Evolutionary conservation across 2,329 filamentous ascomycete species (phyloP).

Genomic region (Diaporthe eres): DNA sequence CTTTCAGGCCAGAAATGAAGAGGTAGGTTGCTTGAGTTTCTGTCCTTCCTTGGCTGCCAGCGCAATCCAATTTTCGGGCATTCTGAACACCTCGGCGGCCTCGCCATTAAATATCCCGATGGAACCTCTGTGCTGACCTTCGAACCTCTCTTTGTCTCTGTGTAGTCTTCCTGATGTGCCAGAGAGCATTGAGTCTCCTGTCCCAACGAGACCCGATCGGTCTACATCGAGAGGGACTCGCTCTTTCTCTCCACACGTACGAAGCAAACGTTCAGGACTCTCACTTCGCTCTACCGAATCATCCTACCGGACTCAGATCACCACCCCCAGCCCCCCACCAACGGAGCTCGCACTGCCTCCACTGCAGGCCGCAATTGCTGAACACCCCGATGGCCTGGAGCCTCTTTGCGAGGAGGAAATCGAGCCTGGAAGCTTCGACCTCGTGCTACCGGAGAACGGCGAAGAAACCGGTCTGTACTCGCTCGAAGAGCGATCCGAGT

Average conservation of each 20-base stretch:
- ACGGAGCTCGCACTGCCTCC: not conserved
- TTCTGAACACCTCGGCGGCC: too few species aligned
- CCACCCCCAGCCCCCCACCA: slow-evolving; percentile 3
- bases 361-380: not conserved
- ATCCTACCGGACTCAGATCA: not conserved
- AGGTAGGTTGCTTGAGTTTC: not conserved
- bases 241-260: slow-evolving; percentile 1
- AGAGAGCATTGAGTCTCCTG: not conserved
- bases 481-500: slow-evolving; percentile 74
- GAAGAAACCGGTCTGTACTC: slow-evolving; percentile 58
- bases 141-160: too few species aligned
- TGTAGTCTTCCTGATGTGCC: not conserved
- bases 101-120: not conserved
- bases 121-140: not conserved
- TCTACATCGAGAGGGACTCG: not conserved
- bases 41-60: not conserved
- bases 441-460: slow-evolving; percentile 51
- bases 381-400: slow-evolving; percentile 50
- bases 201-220: not conserved
- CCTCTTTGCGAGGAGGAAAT: slow-evolving; percentile 57
- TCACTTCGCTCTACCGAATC: slow-evolving; percentile 4
- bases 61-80: too few species aligned
- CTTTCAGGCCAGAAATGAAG: not conserved
- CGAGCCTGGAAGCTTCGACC: slow-evolving; percentile 66
- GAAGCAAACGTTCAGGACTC: slow-evolving; percentile 2